These are phyloP conservation scores for Pachysandra terminalis DNA, from an alignment of 164 flowering plant species.

Conservation along the genomic window DNA sequence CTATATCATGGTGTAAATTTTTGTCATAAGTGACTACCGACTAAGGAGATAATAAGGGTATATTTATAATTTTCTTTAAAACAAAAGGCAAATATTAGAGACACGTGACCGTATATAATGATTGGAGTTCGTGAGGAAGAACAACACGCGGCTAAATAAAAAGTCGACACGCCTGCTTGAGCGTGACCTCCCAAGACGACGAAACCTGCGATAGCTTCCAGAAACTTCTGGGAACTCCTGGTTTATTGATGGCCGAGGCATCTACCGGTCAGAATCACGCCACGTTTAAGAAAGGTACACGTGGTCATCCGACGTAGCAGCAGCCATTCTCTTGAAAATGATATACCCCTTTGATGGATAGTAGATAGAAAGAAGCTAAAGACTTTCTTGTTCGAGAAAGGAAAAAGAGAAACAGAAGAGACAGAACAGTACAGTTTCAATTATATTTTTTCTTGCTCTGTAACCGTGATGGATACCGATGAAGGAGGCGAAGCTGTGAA, in stretches of 20 bases:
- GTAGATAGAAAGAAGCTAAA: background rate
- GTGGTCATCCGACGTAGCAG: slow-evolving; percentile 53
- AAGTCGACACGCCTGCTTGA: too few relatives aligned
- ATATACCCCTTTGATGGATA: slow-evolving; percentile 12
- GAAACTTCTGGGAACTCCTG: slow-evolving; percentile 62
- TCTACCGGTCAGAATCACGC: slow-evolving; percentile 25
- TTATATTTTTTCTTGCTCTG: too few relatives aligned
- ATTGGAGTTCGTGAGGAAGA: too few relatives aligned
- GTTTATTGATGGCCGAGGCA: slow-evolving; percentile 22
- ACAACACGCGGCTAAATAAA: too few relatives aligned
- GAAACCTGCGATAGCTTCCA: too few relatives aligned
- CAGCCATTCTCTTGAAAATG: slow-evolving; percentile 30
- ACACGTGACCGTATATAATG: too few relatives aligned
- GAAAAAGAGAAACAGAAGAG: background rate
- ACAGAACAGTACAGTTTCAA: too few relatives aligned
- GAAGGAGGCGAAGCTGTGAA: slow-evolving; percentile 12
- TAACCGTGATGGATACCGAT: slow-evolving; percentile 17
- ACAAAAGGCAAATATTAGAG: too few relatives aligned
- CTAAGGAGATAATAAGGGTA: too few relatives aligned
- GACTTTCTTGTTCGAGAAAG: background rate
- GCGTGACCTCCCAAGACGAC: background rate
- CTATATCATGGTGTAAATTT: too few relatives aligned
- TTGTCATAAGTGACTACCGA: too few relatives aligned
- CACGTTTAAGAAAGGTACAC: slow-evolving; percentile 41
- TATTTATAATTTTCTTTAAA: too few relatives aligned